A percentile compares a stretch with the other conserved stretches of the same genome.
phyloP scores from a whole-genome alignment of 2,329 filamentous ascomycete species.

The Pseudogymnoascus sp. region DNA sequence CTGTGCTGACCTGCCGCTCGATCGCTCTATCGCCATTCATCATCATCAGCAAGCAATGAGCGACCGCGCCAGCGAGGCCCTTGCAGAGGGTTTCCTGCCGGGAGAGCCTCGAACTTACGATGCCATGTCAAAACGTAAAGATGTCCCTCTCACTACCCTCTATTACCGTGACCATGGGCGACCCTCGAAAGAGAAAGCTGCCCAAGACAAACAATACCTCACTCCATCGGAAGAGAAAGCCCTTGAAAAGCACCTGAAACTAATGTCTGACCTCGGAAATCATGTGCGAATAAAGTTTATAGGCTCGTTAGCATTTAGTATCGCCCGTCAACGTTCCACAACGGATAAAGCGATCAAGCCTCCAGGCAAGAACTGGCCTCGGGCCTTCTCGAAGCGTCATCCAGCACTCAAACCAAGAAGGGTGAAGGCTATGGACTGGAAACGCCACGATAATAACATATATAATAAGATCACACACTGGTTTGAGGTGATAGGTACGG shows the following conservation, averaged over 20 bases:
- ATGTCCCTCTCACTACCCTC: constrained; percentile 23
- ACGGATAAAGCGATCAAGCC: constrained; percentile 14
- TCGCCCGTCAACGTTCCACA: constrained; percentile 15
- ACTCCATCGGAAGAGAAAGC: constrained; percentile 26
- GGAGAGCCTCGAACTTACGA: too few relatives aligned
- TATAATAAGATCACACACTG: too few relatives aligned
- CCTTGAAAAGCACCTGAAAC: constrained; percentile 13
- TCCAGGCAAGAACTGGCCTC: not conserved
- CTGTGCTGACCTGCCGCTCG: too few relatives aligned
- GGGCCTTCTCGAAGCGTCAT: too few relatives aligned
- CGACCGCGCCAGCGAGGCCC: too few relatives aligned
- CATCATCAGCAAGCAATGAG: too few relatives aligned
- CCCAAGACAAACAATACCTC: constrained; percentile 26
- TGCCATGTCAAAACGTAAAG: not conserved
- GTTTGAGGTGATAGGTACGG: too few relatives aligned
- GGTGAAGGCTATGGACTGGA: too few relatives aligned
- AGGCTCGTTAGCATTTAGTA: constrained; percentile 15
- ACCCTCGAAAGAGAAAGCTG: constrained; percentile 25
- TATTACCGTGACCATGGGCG: constrained; percentile 21
- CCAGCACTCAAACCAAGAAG: too few relatives aligned
- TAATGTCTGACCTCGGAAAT: constrained; percentile 11
- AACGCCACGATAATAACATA: too few relatives aligned
- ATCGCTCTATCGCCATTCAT: too few relatives aligned
- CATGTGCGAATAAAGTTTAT: constrained; percentile 13
- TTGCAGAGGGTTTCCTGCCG: too few relatives aligned